phyloP scores from a whole-genome alignment of 768 basidiomycete species.

The Leucocoprinus sp. region DNA sequence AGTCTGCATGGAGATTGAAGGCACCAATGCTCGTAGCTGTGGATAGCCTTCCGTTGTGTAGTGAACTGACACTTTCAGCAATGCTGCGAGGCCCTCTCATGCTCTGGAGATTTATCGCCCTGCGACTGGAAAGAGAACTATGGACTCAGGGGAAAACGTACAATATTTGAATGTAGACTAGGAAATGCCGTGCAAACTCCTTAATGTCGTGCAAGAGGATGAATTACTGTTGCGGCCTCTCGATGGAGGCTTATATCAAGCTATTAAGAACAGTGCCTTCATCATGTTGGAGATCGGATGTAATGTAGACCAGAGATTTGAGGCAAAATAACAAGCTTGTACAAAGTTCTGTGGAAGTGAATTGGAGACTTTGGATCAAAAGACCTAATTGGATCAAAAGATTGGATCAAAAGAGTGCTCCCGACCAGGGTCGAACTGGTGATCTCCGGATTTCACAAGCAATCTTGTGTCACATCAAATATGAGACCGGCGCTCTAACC shows the following conservation, averaged over 20 bases:
- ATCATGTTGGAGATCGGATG: too few species aligned
- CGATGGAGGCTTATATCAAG: too few species aligned
- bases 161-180: not conserved
- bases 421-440: constrained; percentile 12
- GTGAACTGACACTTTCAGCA: not conserved
- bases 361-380: too few species aligned
- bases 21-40: not conserved
- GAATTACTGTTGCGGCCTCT: too few species aligned
- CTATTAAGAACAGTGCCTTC: too few species aligned
- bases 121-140: not conserved
- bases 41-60: not conserved
- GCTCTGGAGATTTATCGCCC: not conserved
- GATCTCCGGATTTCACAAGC: constrained; percentile 11
- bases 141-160: not conserved
- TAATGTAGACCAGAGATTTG: too few species aligned
- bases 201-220: too few species aligned
- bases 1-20: not conserved
- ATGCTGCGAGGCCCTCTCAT: constrained; percentile 7
- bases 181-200: not conserved
- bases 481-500: constrained; percentile 13
- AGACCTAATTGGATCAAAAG: too few species aligned
- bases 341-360: too few species aligned
- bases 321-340: too few species aligned
- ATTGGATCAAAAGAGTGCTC: constrained; percentile 1
- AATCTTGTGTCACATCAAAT: not conserved